Evolutionary conservation across 78 protist species (phyloP), one percentile per base, ranked within the genome.

Genomic region (Dictyostelium capitatum): DNA sequence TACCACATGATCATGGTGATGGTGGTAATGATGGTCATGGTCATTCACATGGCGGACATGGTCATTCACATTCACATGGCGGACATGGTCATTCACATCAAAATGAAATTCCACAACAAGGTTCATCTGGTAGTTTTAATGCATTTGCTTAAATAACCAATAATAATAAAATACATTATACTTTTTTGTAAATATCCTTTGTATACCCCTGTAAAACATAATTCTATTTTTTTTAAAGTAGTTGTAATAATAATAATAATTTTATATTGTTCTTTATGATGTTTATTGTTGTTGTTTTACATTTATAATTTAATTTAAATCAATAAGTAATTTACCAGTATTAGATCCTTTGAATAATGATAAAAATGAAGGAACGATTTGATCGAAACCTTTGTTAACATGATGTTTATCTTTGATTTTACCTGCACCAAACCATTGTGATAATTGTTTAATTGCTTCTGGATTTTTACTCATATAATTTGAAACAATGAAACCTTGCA

Each of bases 401-500:
- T 30, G 17, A 3, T 23, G 50, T 53, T 78, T 20, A 20, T 87
- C 37, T 50, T 75, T 64, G 30, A 72, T n/a, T 53, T 87, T 19
- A 6, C 32, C 75, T 32, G 56, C 23, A 7, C 10, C 19, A 48
- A 11, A 32, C 57, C 83, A 53, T 41, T 43, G 43, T 51, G 79
- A 53, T 12, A 74, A 5, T 10, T 64, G n/a, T 30, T 64, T 64
- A 12, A 64, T 23, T 64, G 73, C 73, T 28, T 23, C 73, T 23
- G 6, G 41, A 64, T 64, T 30, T 28, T 64, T 64, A 14, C 23
- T 28, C 0, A 9, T 3, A 64, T 64, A 64, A 15, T 64, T 64
- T 64, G 51, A 15, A 11, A 84, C 85, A 15, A 95, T 62, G 28
- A 93, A 94, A 9, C 97, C 97, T 78, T 95, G 82, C 19, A 92